Evolutionary conservation across 1,284 basidiomycete genomes (phyloP), one percentile per base, ranked within the genome.

Genomic region (Cerrena zonata): DNA sequence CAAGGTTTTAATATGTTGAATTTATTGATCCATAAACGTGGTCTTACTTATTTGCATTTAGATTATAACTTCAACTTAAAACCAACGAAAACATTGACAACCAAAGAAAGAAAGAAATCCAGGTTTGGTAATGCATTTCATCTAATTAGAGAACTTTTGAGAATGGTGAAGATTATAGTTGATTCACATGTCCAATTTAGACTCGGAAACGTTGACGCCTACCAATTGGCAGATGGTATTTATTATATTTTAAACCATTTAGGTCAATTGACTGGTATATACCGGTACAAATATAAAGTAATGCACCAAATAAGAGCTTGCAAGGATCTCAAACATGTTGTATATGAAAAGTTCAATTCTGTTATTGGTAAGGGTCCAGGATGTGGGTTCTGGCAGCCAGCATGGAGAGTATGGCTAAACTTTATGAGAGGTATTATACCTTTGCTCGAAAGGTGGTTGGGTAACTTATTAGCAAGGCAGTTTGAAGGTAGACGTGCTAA

Each of bases 1-100:
- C 96, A 99, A 68, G 95, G 95, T 27, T 99, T 97, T 75, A 99
- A 99, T 74, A 99, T 99, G 96, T 76, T 99, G 57, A 99, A 99
- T 70, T 76, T 99, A 27, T 78, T 99, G 54, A 99, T 99, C 61
- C 96, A 99, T 37, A 42, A 7, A 21, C 55, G 89, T 89, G 97
- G 98, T 68, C 71, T 99, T 68, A 98, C 98, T 68, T 97, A 97
- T 68, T 75, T 94, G 36, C 91, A 94, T 62, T 74, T 94, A 42
- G 91, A 94, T 65, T 94, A 94, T 70, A 94, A 94, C 73, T 87
- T 94, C 87, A 94, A 94, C 66, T 68, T 94, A 72, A 97, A 98
- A 74, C 95, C 95, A 10, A 94, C 98, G 67, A 99, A 99, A 78
- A 99, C 96, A 1, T 75, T 99, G 45, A 99, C 96, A 4, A 99